Conservation (phyloP, 2,329 filamentous ascomycete species). For the Talaromyces sp. region DNA sequence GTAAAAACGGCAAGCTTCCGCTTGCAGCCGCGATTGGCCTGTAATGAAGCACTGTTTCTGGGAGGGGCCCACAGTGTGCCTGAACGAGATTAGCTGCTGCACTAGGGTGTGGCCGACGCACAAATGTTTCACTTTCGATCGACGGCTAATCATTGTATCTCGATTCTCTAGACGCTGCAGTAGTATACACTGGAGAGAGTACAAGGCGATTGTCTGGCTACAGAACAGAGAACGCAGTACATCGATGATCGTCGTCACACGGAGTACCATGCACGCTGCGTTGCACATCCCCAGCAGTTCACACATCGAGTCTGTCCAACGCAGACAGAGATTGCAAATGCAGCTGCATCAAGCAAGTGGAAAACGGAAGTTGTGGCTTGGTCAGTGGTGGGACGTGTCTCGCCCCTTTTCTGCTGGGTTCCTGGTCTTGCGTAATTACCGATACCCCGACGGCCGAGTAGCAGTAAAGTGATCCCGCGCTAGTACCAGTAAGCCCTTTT, state of each 20-base stretch:
- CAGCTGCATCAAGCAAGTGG: too few species aligned
- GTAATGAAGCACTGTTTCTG: background rate
- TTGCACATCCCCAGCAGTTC: background rate
- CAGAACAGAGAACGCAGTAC: too few species aligned
- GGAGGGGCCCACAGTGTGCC: background rate
- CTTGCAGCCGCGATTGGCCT: slow-evolving; percentile 13
- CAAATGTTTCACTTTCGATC: slow-evolving; percentile 10
- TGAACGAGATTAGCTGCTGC: background rate
- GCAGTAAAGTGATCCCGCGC: too few species aligned
- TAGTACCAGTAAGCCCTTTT: background rate
- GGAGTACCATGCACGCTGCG: background rate
- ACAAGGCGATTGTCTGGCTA: too few species aligned
- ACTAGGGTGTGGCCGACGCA: background rate
- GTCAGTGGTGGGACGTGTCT: background rate
- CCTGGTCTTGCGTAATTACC: background rate
- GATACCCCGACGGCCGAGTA: background rate
- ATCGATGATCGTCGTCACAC: background rate
- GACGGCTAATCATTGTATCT: background rate
- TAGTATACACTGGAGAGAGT: background rate
- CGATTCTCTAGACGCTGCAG: background rate
- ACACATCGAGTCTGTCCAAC: background rate
- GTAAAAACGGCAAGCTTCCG: slow-evolving; percentile 4
- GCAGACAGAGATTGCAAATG: background rate
- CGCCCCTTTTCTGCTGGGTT: background rate
- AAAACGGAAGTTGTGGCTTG: background rate